Evolutionary conservation across 768 basidiomycete genomes (phyloP).

Genomic region (Cystofilobasidium ferigula): DNA sequence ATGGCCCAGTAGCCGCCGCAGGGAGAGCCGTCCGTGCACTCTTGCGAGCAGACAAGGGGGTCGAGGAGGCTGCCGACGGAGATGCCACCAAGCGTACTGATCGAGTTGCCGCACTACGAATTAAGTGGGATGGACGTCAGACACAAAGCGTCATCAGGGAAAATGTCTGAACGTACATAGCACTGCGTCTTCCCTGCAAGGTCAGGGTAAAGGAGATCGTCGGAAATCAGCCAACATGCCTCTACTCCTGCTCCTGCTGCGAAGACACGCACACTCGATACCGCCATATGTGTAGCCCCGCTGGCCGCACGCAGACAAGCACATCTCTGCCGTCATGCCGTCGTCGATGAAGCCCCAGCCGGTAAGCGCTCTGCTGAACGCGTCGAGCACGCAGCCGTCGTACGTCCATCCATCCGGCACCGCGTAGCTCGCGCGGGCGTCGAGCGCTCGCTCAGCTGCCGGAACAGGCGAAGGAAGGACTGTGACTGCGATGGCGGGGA

Average conservation of each 20-base stretch:
- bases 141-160: not conserved
- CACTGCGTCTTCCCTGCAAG: not conserved
- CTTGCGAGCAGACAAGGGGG: not conserved
- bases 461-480: not conserved
- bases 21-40: slow-evolving; percentile 12
- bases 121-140: not conserved
- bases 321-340: slow-evolving; percentile 1
- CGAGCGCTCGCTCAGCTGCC: not conserved
- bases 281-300: slow-evolving; percentile 7
- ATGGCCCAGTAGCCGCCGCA: slow-evolving; percentile 22
- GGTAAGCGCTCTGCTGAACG: not conserved
- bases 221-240: too few species aligned
- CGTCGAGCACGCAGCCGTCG: slow-evolving; percentile 8
- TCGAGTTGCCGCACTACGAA: not conserved
- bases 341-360: not conserved
- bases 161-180: not conserved
- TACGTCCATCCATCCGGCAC: slow-evolving; percentile 11
- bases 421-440: not conserved
- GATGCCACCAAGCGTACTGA: not conserved
- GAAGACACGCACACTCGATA: slow-evolving; percentile 16
- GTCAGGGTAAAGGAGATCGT: not conserved
- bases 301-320: not conserved
- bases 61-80: not conserved
- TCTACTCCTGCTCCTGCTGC: too few species aligned
- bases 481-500: not conserved